Conservation (phyloP, 306 rosid species). For the Dalbergia oliveri region DNA sequence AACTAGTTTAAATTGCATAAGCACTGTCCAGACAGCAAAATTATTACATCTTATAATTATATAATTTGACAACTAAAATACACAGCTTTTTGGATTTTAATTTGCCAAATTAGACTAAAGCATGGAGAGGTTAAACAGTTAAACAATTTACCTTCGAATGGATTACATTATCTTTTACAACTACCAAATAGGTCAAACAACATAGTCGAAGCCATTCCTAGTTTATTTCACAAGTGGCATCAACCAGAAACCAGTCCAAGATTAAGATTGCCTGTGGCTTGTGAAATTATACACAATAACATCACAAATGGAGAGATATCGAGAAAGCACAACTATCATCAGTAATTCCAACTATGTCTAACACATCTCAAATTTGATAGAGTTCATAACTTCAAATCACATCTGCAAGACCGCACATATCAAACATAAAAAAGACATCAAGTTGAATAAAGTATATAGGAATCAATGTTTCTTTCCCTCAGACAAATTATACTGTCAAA, state of each 20-base stretch:
- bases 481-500: not conserved
- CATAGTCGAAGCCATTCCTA: not conserved
- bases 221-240: not conserved
- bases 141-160: not conserved
- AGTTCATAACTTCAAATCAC: not conserved
- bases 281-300: not conserved
- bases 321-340: no score
- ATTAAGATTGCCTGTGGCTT: not conserved
- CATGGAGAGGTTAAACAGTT: not conserved
- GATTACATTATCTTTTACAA: not conserved
- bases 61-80: not conserved
- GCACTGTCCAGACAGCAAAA: not conserved
- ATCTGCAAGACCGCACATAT: not conserved
- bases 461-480: not conserved
- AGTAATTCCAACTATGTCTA: slow-evolving; percentile 4
- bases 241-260: slow-evolving; percentile 12
- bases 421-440: slow-evolving; percentile 4
- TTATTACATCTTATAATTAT: not conserved
- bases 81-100: slow-evolving; percentile 4
- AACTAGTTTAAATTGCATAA: slow-evolving; percentile 5
- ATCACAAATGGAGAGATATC: not conserved
- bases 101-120: slow-evolving; percentile 22
- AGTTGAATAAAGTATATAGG: not conserved
- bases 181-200: not conserved
- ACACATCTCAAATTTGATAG: not conserved